Evolutionary conservation across 1,284 basidiomycete species (phyloP).

Genomic region (Malassezia obtusa): DNA sequence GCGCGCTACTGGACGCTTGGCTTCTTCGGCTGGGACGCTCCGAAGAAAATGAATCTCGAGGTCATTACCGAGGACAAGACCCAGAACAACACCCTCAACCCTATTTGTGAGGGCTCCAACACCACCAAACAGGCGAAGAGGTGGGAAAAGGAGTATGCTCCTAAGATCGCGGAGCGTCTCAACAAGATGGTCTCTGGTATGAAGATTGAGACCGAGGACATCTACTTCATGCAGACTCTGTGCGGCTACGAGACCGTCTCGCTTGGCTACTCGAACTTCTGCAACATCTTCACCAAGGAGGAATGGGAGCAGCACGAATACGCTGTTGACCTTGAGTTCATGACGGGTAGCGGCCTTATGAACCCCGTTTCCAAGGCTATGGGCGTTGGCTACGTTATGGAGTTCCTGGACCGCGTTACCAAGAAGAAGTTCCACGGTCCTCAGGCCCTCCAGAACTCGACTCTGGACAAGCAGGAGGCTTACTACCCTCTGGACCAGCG

Average conservation of each 20-base stretch:
- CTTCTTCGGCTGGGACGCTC: constrained; percentile 32
- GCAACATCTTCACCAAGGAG: constrained; percentile 72
- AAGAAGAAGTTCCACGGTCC: constrained; percentile 19
- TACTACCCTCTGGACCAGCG: constrained; percentile 41
- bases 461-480: constrained; percentile 22
- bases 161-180: constrained; percentile 26
- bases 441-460: constrained; percentile 37
- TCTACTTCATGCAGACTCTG: constrained; percentile 47
- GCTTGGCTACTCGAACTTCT: constrained; percentile 55
- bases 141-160: constrained; percentile 49
- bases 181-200: constrained; percentile 27
- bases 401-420: constrained; percentile 38
- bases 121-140: constrained; percentile 39
- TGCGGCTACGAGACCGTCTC: constrained; percentile 39
- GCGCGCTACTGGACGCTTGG: constrained; percentile 58
- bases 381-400: constrained; percentile 66
- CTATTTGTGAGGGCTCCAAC: constrained; percentile 59
- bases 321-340: constrained; percentile 54
- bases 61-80: constrained; percentile 31
- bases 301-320: constrained; percentile 70
- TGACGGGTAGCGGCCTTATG: constrained; percentile 61
- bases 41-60: constrained; percentile 34
- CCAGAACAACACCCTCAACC: constrained; percentile 65
- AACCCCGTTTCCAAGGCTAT: constrained; percentile 67
- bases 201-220: constrained; percentile 49